These are phyloP conservation scores for Penicillium sp. DNA, from an alignment of 2,329 filamentous ascomycete species.

Conservation along the genomic window DNA sequence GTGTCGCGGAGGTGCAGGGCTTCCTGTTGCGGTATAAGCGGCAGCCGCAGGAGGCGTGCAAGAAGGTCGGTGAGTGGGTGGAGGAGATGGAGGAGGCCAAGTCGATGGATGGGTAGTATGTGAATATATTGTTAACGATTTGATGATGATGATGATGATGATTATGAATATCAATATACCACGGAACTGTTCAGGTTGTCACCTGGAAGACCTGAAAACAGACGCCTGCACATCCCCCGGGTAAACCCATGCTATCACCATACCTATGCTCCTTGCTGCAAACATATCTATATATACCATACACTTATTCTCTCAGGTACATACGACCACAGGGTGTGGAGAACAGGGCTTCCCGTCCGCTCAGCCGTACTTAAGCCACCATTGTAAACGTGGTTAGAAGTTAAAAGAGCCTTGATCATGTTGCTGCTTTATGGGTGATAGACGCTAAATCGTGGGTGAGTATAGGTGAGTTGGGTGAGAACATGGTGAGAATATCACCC, in stretches of 20 bases:
- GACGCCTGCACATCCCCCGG: too few species aligned
- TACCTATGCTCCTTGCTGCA: too few species aligned
- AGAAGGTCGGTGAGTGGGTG: conserved; percentile 47
- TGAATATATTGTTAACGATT: too few species aligned
- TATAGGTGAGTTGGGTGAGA: background rate
- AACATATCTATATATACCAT: too few species aligned
- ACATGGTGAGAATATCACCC: background rate
- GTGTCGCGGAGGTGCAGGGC: conserved; percentile 68
- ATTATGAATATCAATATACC: too few species aligned
- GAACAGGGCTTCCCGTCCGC: too few species aligned
- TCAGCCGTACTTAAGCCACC: background rate
- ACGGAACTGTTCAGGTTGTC: too few species aligned
- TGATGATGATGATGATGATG: too few species aligned
- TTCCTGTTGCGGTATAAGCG: conserved; percentile 68
- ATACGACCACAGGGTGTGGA: too few species aligned
- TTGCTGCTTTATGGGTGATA: background rate
- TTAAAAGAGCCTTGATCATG: background rate
- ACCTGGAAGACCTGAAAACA: too few species aligned
- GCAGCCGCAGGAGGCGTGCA: conserved; percentile 59
- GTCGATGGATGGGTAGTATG: background rate
- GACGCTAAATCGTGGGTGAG: background rate
- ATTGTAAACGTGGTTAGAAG: background rate
- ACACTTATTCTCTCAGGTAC: too few species aligned
- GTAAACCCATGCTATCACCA: too few species aligned
- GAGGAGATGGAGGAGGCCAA: background rate